Base-by-base conservation (phyloP, 208 protist species). In the Wallacemonas sp. region DNA sequence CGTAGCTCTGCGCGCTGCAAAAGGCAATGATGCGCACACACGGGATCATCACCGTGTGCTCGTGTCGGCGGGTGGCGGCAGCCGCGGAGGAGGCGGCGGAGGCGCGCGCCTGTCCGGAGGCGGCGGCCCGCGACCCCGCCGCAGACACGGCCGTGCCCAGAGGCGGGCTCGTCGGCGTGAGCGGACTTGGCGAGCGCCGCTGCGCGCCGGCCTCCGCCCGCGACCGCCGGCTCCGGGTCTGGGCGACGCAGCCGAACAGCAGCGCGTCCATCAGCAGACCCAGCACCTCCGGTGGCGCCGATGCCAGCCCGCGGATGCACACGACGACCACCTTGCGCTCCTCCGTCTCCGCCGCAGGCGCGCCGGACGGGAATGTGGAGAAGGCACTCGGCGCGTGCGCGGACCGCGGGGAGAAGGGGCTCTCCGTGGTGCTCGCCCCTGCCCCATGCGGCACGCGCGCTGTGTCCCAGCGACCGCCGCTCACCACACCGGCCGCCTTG, bases 1-100 rank as follows among this genome's bases (percentile, higher is more conserved):
- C 75, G 72, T 81, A 91, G 48, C 57, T 66, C 16, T 74, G 76
- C 28, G 80, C 70, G 49, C 83, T 72, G 39, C 84, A 92, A 61
- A 92, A 96, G 36, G 87, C 87, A 33, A 96, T 84, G 55, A 96
- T 81, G 65, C 85, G 91, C 36, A 96, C 52, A 14, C 65, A 77
- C 12, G 74, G 74, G 52, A 85, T 72, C 16, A 44, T 20, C 16
- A 62, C 41, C 49, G 67, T 68, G 14, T 44, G 32, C 26, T 65
- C 61, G 18, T 41, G 52, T 14, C 52, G 52, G n/a, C 52, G 52
- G 29, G 32, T 10, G n/a, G 52, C 26, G 16, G 52, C n/a, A 11
- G 52, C 12, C n/a, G 32, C 8, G 23, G 25, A 32, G 8, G 48
- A 10, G 31, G 16, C 20, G 12, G 5, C 11, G 10, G 44, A 12